Evolutionary conservation across 768 basidiomycete genomes (phyloP).

Genomic region (Suillus sp.): DNA sequence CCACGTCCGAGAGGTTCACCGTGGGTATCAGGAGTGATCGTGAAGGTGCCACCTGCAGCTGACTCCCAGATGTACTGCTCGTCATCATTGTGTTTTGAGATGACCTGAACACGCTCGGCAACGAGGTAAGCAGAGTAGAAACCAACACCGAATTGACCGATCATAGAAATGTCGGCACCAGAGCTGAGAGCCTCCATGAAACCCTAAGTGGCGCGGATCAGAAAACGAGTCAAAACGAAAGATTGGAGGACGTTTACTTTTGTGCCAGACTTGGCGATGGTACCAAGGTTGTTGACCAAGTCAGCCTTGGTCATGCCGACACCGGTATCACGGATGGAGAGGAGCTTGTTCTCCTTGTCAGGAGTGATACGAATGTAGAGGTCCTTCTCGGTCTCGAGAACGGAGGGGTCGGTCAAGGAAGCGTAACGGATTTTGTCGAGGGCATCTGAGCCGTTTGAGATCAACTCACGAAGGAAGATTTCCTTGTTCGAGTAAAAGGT

Average conservation of each 20-base stretch:
- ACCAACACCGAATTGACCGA: conserved; percentile 99
- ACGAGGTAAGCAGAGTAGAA: conserved; percentile 99
- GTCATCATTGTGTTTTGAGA: conserved; percentile 99
- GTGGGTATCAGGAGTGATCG: conserved; percentile 90
- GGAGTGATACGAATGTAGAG: conserved; percentile 93
- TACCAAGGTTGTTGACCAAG: conserved; percentile 98
- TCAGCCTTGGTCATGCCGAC: conserved; percentile 99
- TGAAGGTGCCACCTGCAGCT: conserved; percentile 99
- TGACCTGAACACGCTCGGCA: conserved; percentile 96
- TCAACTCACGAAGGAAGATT: conserved; percentile 98
- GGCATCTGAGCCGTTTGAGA: conserved; percentile 97
- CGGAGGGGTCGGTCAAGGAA: conserved; percentile 90
- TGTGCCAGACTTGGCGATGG: conserved; percentile 93
- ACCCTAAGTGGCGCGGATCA: conserved; percentile 51
- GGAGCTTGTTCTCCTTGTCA: conserved; percentile 93
- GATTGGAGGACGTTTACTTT: conserved; percentile 52
- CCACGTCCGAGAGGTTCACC: conserved; percentile 93
- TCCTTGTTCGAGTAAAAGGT: conserved; percentile 99
- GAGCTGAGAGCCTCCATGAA: conserved; percentile 99
- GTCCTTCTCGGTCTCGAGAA: conserved; percentile 89
- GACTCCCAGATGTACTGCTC: conserved; percentile 99
- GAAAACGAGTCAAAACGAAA: conserved; percentile 6
- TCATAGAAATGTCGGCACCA: conserved; percentile 93
- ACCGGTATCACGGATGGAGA: conserved; percentile 93
- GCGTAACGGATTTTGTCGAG: conserved; percentile 99